These are phyloP conservation scores for Jacaranda mimosifolia DNA, from an alignment of 257 asterid genomes.

Conservation along the genomic window DNA sequence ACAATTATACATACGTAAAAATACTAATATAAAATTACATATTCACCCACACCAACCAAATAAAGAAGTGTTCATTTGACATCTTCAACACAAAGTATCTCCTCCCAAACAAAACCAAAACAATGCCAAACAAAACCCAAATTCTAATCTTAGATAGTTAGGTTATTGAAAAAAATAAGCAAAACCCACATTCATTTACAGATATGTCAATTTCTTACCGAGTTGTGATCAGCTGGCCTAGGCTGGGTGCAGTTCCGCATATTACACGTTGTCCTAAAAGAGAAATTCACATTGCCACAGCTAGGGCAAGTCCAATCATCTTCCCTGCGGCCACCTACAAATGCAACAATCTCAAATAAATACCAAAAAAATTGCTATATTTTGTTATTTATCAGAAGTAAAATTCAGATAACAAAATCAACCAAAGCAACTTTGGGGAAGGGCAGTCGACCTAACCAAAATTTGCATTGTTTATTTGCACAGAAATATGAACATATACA, in stretches of 20 bases:
- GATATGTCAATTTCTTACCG: slow-evolving; percentile 50
- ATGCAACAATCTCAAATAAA: slow-evolving; percentile 32
- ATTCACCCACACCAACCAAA: too few relatives aligned
- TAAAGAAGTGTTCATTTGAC: too few relatives aligned
- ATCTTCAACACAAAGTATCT: too few relatives aligned
- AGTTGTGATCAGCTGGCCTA: slow-evolving; percentile 85
- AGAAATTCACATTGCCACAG: slow-evolving; percentile 89
- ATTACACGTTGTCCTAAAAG: slow-evolving; percentile 90
- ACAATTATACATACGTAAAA: too few relatives aligned
- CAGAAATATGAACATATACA: background rate
- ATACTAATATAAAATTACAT: too few relatives aligned
- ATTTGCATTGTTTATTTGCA: background rate
- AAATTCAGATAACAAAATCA: background rate
- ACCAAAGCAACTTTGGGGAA: background rate
- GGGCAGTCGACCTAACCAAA: background rate
- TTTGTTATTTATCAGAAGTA: too few relatives aligned
- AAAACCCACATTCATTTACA: background rate
- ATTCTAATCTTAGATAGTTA: background rate
- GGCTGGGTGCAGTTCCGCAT: slow-evolving; percentile 94
- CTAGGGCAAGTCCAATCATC: slow-evolving; percentile 98
- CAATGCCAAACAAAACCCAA: background rate
- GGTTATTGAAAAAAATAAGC: background rate
- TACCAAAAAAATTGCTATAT: background rate
- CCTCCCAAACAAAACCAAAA: too few relatives aligned
- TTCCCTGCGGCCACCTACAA: slow-evolving; percentile 89